Conservation (phyloP, 768 basidiomycete genomes). For the Cystobasidiopsis lactophilus region DNA sequence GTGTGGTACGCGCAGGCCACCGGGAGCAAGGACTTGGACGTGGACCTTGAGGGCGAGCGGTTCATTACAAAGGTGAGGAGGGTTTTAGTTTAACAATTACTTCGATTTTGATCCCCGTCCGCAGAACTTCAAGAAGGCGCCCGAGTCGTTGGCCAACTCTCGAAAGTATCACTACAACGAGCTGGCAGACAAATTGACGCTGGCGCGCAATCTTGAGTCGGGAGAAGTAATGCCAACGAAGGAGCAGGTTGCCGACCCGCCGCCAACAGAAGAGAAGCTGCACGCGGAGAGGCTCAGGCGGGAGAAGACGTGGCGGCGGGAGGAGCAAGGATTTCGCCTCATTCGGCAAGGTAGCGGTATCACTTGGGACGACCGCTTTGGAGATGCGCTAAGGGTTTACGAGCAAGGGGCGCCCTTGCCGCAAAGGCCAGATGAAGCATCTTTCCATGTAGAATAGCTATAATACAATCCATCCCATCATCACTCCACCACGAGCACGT, state of each 20-base stretch:
- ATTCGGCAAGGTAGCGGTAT: constrained; percentile 41
- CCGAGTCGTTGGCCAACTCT: constrained; percentile 31
- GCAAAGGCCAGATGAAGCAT: neutral
- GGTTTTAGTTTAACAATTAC: neutral
- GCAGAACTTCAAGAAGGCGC: constrained; percentile 19
- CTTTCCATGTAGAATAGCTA: neutral
- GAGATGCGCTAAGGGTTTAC: neutral
- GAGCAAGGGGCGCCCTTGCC: neutral
- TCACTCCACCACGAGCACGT: too few species aligned
- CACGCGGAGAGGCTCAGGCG: constrained; percentile 70
- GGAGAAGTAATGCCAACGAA: constrained; percentile 65
- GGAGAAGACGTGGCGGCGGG: constrained; percentile 63
- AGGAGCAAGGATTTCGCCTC: constrained; percentile 57
- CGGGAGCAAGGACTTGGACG: constrained; percentile 44
- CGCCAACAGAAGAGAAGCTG: constrained; percentile 70
- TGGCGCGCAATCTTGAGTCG: constrained; percentile 50
- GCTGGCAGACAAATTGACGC: constrained; percentile 42
- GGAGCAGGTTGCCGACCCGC: constrained; percentile 44
- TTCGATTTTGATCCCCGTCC: constrained; percentile 33
- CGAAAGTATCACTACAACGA: constrained; percentile 54
- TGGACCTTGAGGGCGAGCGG: constrained; percentile 41
- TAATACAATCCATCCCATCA: neutral
- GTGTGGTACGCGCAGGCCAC: constrained; percentile 3
- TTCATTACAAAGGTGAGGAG: neutral
- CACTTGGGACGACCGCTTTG: constrained; percentile 51